These are phyloP conservation scores for Naganishia liquefaciens DNA, from an alignment of 1,284 basidiomycete genomes.

Conservation along the genomic window DNA sequence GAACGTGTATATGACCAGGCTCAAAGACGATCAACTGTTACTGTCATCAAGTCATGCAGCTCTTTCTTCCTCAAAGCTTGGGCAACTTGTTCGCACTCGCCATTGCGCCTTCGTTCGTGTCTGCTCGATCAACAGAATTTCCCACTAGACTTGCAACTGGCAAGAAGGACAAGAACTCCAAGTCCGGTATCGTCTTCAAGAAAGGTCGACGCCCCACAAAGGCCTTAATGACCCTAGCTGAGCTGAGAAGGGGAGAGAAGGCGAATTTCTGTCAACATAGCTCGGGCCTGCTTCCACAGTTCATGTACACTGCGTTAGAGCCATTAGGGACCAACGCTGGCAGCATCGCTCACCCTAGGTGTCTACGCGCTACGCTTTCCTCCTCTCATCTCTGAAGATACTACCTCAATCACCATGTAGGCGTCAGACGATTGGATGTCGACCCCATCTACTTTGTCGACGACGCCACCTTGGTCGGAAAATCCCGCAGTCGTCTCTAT, in stretches of 20 bases:
- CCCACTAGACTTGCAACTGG: background rate
- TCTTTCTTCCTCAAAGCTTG: conserved; percentile 2
- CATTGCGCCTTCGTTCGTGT: conserved; percentile 1
- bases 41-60: too few species aligned
- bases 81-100: conserved; percentile 20
- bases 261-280: background rate
- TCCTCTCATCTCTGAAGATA: background rate
- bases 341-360: conserved; percentile 1
- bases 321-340: conserved; percentile 13
- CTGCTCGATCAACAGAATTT: background rate
- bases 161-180: background rate
- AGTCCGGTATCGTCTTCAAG: conserved; percentile 4
- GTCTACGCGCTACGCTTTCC: background rate
- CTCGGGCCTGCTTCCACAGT: background rate
- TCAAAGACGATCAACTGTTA: too few species aligned
- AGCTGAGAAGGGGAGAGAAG: conserved; percentile 37
- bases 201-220: conserved; percentile 15
- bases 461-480: conserved; percentile 15
- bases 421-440: conserved; percentile 15
- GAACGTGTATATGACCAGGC: too few species aligned
- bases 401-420: background rate
- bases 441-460: conserved; percentile 10
- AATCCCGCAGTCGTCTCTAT: conserved; percentile 44
- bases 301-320: background rate
- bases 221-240: conserved; percentile 35